Conservation (phyloP, 805 yeast species). For the Lachancea sp. region DNA sequence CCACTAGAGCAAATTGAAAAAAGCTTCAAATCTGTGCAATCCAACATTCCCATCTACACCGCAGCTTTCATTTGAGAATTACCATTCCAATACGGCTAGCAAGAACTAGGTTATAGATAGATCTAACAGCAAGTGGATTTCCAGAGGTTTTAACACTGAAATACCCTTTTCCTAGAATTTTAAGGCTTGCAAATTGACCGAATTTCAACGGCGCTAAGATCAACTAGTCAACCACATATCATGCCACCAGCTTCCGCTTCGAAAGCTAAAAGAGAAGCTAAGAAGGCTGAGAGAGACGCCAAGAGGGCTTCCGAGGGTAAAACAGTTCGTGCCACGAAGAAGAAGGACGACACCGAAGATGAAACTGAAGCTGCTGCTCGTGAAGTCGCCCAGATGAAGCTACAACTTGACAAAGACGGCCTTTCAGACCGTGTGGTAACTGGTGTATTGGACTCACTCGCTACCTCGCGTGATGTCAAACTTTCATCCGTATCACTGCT, state of each 20-base stretch:
- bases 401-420: slow-evolving; percentile 92
- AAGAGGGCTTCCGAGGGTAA: slow-evolving; percentile 85
- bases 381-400: slow-evolving; percentile 76
- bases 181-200: background rate
- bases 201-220: background rate
- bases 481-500: slow-evolving; percentile 81
- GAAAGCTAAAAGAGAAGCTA: slow-evolving; percentile 95
- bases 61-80: too few relatives aligned
- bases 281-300: slow-evolving; percentile 95
- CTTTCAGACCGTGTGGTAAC: slow-evolving; percentile 95
- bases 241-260: slow-evolving; percentile 69
- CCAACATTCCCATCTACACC: too few relatives aligned
- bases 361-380: slow-evolving; percentile 56
- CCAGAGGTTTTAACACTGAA: too few relatives aligned
- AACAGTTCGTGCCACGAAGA: slow-evolving; percentile 45
- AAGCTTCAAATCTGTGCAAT: too few relatives aligned
- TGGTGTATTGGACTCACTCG: slow-evolving; percentile 87
- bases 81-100: too few relatives aligned
- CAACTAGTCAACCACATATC: background rate
- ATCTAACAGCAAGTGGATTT: too few relatives aligned
- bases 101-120: too few relatives aligned
- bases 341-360: slow-evolving; percentile 41
- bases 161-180: background rate
- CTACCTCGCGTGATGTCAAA: slow-evolving; percentile 90
- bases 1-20: too few relatives aligned